Conservation (phyloP, 2,329 filamentous ascomycete species). For the Annulohypoxylon truncatum region DNA sequence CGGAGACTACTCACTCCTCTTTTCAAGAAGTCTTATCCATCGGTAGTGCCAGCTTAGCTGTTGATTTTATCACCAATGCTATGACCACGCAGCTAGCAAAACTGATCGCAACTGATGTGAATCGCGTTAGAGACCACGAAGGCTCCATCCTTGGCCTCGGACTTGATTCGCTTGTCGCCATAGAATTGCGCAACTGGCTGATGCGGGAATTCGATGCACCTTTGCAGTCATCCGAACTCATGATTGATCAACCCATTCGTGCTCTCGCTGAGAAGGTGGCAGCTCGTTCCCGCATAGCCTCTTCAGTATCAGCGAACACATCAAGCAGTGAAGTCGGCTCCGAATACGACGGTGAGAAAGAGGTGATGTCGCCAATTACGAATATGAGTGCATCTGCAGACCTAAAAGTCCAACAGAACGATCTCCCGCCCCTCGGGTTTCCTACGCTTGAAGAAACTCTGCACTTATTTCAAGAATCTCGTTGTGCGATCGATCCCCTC, state of each 20-base stretch:
- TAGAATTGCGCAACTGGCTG: constrained; percentile 39
- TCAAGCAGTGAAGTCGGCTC: not conserved
- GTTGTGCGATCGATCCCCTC: too few relatives aligned
- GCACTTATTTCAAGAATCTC: too few relatives aligned
- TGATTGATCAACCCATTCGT: not conserved
- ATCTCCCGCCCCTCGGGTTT: too few relatives aligned
- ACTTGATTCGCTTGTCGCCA: constrained; percentile 35
- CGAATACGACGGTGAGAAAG: not conserved
- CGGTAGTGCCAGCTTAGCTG: not conserved
- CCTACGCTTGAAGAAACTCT: too few relatives aligned
- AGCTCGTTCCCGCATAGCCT: not conserved
- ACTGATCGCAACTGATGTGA: constrained; percentile 23
- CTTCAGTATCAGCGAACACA: not conserved
- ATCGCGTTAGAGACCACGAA: constrained; percentile 4
- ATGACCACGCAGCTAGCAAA: constrained; percentile 17
- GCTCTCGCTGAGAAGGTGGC: not conserved
- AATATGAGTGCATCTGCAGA: not conserved
- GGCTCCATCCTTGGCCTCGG: constrained; percentile 27
- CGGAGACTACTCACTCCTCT: not conserved
- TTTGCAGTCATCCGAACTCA: constrained; percentile 36
- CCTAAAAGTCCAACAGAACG: not conserved
- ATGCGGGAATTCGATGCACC: constrained; percentile 27
- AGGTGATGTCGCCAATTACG: not conserved
- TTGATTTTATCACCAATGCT: constrained; percentile 12
- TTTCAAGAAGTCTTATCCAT: constrained; percentile 9